phyloP scores from a whole-genome alignment of 768 basidiomycete genomes.

The Auriscalpium orientale region DNA sequence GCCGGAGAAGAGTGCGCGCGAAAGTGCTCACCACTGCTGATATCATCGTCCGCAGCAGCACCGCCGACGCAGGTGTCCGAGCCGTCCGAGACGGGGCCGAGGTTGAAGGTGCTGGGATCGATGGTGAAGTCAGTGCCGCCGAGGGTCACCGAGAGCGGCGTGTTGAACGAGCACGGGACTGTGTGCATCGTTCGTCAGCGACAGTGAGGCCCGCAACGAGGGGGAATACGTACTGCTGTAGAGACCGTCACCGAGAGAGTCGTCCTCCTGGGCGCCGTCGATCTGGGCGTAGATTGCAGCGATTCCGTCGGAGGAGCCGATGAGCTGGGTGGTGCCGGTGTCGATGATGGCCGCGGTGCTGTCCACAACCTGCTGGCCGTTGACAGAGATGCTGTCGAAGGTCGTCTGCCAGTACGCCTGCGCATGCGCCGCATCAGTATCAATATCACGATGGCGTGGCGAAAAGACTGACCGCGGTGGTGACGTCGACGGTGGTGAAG shows the following conservation, averaged over 20 bases:
- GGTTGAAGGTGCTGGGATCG: constrained; percentile 19
- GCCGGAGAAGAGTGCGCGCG: no score
- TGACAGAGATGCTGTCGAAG: constrained; percentile 18
- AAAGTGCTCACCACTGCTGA: neutral
- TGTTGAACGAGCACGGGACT: constrained; percentile 13
- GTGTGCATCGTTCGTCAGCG: constrained; percentile 12
- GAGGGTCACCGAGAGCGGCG: constrained; percentile 22
- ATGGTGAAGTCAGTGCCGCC: constrained; percentile 20
- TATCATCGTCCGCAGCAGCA: neutral
- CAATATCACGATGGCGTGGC: constrained; percentile 5
- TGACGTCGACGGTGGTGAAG: constrained; percentile 6
- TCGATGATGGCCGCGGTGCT: constrained; percentile 21
- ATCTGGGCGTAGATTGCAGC: no score
- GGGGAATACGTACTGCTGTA: neutral
- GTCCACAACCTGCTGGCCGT: constrained; percentile 7
- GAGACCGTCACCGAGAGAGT: neutral
- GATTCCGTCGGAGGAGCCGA: constrained; percentile 17
- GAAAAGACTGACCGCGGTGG: neutral
- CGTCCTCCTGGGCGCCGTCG: no score
- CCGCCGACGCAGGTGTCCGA: constrained; percentile 12
- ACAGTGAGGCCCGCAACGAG: neutral
- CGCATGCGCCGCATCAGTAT: constrained; percentile 19
- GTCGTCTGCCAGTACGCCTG: constrained; percentile 14
- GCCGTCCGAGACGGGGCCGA: constrained; percentile 15
- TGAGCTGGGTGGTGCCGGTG: no score